Conservation (phyloP, 768 basidiomycete genomes). For the Vararia minispora region DNA sequence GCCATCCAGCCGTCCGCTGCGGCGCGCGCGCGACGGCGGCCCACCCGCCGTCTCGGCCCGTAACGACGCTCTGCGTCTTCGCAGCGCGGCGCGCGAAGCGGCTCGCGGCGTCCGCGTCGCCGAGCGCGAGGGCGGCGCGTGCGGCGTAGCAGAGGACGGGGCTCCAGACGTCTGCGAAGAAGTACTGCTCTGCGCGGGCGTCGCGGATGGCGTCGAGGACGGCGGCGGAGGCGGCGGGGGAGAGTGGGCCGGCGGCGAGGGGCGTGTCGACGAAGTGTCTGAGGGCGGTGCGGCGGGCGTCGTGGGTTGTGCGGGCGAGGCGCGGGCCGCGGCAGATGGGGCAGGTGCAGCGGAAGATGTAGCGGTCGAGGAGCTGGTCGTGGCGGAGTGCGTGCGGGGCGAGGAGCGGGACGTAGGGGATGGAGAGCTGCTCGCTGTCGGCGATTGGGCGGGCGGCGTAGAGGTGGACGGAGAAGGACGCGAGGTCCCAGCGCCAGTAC, state of each 20-base stretch:
- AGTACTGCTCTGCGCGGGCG: constrained; percentile 3
- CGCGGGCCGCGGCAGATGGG: constrained; percentile 18
- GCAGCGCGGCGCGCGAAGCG: constrained; percentile 8
- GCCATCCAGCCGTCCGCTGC: constrained; percentile 6
- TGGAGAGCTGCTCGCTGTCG: constrained; percentile 24
- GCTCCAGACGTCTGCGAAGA: constrained; percentile 3
- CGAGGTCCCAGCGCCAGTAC: constrained; percentile 14
- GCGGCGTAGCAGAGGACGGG: constrained; percentile 2
- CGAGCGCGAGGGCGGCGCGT: constrained; percentile 2
- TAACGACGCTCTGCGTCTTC: constrained; percentile 4
- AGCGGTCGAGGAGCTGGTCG: constrained; percentile 16
- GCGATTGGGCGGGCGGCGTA: constrained; percentile 21
- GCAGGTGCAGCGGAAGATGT: constrained; percentile 26
- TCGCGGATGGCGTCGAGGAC: too few relatives aligned
- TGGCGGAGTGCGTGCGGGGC: constrained; percentile 16
- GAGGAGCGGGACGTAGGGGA: constrained; percentile 16
- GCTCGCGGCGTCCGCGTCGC: constrained; percentile 1
- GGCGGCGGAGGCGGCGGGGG: too few relatives aligned
- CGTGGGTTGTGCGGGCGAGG: constrained; percentile 7
- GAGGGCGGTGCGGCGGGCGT: constrained; percentile 8
- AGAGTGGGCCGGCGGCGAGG: too few relatives aligned
- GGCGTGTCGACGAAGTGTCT: too few relatives aligned
- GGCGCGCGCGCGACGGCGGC: constrained; percentile 6
- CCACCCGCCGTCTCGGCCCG: constrained; percentile 8
- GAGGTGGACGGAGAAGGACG: constrained; percentile 21